Conservation (phyloP, 192 early-diverging fungal genomes). For the Coemansia sp. region DNA sequence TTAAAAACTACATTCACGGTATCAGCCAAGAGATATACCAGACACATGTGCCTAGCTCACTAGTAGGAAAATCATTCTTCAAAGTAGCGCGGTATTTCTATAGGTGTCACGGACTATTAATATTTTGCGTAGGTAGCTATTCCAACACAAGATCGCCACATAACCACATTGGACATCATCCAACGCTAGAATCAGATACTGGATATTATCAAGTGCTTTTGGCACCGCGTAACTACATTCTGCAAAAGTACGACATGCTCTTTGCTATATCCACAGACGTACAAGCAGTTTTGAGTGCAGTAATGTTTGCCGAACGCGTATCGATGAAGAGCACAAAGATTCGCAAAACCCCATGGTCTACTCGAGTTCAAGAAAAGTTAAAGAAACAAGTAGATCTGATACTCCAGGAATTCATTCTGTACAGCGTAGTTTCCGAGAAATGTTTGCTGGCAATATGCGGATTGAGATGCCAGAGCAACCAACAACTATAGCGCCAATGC, state of each 20-base stretch:
- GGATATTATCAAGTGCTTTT: constrained; percentile 45
- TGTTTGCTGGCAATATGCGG: neutral
- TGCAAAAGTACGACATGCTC: constrained; percentile 46
- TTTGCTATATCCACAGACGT: constrained; percentile 50
- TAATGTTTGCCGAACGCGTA: constrained; percentile 38
- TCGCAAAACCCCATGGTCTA: neutral
- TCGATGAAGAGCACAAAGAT: constrained; percentile 30
- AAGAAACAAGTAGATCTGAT: too few species aligned
- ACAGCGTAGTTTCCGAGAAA: neutral
- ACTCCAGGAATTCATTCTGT: neutral
- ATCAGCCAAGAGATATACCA: constrained; percentile 56
- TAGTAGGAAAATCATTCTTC: constrained; percentile 44
- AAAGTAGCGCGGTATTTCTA: constrained; percentile 48
- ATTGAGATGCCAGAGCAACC: neutral
- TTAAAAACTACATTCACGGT: constrained; percentile 49
- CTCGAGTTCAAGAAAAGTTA: neutral
- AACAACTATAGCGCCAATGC: constrained; percentile 8
- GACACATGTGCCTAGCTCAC: constrained; percentile 33
- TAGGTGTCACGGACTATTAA: constrained; percentile 41
- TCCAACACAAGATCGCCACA: constrained; percentile 14
- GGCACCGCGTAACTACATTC: constrained; percentile 36
- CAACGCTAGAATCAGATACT: constrained; percentile 4
- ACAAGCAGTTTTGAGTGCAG: constrained; percentile 36
- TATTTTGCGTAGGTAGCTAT: constrained; percentile 49
- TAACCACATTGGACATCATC: constrained; percentile 27